Conservation (phyloP, 2,329 filamentous ascomycete genomes). For the Fusarium lyarnte region DNA sequence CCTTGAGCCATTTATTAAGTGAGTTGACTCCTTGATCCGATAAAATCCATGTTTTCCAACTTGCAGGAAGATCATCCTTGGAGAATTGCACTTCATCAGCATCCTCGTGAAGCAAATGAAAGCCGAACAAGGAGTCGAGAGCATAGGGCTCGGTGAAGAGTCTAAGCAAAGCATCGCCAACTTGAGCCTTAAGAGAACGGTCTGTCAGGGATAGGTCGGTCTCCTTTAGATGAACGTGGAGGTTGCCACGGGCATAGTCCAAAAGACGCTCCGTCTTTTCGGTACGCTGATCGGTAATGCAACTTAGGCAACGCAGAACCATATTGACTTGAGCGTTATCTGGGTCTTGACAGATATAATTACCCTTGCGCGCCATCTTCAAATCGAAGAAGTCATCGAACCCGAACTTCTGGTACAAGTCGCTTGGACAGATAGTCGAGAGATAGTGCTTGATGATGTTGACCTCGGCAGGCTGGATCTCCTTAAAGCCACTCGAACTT, state of each 20-base stretch:
- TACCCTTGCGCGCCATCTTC: neutral
- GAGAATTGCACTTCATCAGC: neutral
- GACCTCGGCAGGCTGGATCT: neutral
- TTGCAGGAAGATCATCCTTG: fast-evolving
- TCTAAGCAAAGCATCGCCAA: neutral
- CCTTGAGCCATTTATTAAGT: neutral
- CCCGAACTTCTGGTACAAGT: neutral
- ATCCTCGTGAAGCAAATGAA: neutral
- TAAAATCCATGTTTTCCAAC: neutral
- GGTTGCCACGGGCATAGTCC: neutral
- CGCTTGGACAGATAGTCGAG: neutral
- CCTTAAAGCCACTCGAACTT: neutral
- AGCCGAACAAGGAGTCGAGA: neutral
- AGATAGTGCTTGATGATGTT: neutral
- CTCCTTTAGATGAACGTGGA: neutral
- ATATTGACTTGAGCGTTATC: neutral
- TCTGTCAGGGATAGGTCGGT: neutral
- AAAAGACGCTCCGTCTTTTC: neutral
- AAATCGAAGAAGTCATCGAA: neutral
- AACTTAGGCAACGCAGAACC: neutral
- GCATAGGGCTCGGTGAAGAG: neutral
- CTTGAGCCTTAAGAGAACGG: neutral
- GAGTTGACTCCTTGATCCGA: neutral
- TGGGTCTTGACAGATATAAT: neutral
- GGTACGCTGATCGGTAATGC: neutral